Base-by-base conservation (phyloP, 345 rosid species). In the Jatropha curcas region DNA sequence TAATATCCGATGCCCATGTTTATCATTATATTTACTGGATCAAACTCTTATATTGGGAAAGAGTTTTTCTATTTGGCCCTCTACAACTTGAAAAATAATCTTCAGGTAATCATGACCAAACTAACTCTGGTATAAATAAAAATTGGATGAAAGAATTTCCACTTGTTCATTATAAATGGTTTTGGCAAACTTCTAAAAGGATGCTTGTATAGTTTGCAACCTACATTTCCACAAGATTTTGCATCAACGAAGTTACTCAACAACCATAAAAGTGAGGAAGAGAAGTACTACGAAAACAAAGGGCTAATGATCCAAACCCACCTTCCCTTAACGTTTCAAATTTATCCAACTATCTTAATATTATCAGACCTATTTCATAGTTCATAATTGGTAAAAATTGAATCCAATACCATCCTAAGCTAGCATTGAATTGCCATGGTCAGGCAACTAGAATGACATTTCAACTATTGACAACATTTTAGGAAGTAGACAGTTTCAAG, bases 111-210 rank as follows among this genome's bases (percentile, higher is more conserved):
- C 14, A 55, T 37, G 7, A 46, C 60, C 19, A 52, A 8, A 48
- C 41, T 60, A 39, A 22, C 73, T 46, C 61, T 39, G 34, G 11
- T 20, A n/a, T n/a, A n/a, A 14, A 60, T 60, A 30, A 19, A 22
- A 35, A 62, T 43, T 51, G 64, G 55, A 43, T 22, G 51, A 46
- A 50, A 5, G 8, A 60, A 51, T 68, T 51, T 68, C 72, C 41
- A 60, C 45, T 60, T n/a, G 35, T 51, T 37, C 31, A n/a, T 51
- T 46, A 37, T 53, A 39, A 55, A 69, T 14, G 33, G 65, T 24
- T 24, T 8, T 22, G 28, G 33, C 17, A 28, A 41, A 28, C 53
- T 43, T 64, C 53, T 43, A 1, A 14, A 1, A 64, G 43, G 68
- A 43, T 41, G 34, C 68, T 43, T 45, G 69, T 11, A 24, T 1